Conservation (phyloP, 352 stramenopile species). For the Stramenopiles sp. region DNA sequence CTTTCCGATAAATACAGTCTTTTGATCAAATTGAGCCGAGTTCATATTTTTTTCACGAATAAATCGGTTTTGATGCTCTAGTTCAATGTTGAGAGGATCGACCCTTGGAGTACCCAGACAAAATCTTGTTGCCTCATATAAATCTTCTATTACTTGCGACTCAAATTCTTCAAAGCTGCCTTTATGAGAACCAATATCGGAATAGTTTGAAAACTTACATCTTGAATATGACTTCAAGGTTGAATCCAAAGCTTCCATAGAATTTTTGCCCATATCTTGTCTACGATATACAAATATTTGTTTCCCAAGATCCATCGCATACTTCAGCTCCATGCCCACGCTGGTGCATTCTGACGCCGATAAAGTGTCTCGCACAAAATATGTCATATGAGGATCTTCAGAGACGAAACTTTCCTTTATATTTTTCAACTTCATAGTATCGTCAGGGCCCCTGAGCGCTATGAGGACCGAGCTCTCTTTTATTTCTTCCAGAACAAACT, state of each 20-base stretch:
- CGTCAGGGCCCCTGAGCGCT: background rate
- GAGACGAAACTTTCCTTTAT: background rate
- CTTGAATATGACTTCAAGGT: background rate
- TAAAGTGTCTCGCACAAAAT: background rate
- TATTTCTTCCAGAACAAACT: background rate
- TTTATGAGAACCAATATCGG: background rate
- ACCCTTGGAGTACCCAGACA: background rate
- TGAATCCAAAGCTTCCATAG: background rate
- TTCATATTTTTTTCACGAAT: background rate
- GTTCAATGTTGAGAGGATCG: background rate
- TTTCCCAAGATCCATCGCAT: constrained; percentile 2
- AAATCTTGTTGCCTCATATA: background rate
- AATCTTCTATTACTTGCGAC: background rate
- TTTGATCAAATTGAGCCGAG: background rate
- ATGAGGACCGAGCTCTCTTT: background rate
- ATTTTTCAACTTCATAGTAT: background rate
- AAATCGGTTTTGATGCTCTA: background rate
- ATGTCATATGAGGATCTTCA: background rate
- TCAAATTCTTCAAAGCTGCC: background rate
- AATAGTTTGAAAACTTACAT: background rate
- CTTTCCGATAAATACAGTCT: background rate
- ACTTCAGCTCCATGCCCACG: background rate
- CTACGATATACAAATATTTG: background rate
- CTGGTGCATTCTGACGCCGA: background rate
- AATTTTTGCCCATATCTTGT: too few relatives aligned